Evolutionary conservation across 176 grass and related monocot genomes (phyloP), one percentile per base, ranked within the genome.

Genomic region (Bolboschoenus planiculmis): DNA sequence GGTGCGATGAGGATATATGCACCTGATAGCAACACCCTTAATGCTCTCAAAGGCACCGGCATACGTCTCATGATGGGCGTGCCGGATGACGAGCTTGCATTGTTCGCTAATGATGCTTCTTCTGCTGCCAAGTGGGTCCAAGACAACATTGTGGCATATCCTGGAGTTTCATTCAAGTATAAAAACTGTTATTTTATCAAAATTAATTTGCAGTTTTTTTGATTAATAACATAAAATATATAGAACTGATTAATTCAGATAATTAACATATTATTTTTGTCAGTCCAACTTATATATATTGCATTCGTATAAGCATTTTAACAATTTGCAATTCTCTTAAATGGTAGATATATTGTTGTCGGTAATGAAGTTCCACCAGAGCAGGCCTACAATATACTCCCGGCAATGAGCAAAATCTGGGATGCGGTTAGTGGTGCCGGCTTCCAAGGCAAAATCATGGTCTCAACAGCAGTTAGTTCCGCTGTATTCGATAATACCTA

Each of bases 391-490:
- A 71, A 15, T 36, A 83, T 97, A 6, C 87, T 97, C 14, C 90
- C 88, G 0, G 90, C 93, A 30, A 91, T 96, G 90, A 87, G 24
- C 36, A 82, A 91, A 0, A 89, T 91, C 56, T 83, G 90, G 82
- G 56, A 72, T 7, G 93, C 85, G 3, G 81, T 97, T 4, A 56
- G 31, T 2, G 1, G 63, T 71, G 36, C 84, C 0, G 87, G 90
- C 4, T 80, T 92, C 10, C 61, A 84, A 34, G 87, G 81, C 10
- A 79, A 72, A 48, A 87, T 96, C 1, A 86, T 59, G 35, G 90
- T 96, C 30, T 85, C 93, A 33, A 92, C 86, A 27, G 90, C 93
- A n/a, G 85, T 92, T 40, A 88, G 86, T 36, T 76, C 92, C 10
- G 88, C 87, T 83, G 83, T 91, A 78, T 87, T 96, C 82, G 42